Percentiles rank a stretch among this genome's conserved stretches.
Evolutionary conservation across 495 filamentous ascomycete species (phyloP).

Genomic region (Aspergillus egyptiacus): DNA sequence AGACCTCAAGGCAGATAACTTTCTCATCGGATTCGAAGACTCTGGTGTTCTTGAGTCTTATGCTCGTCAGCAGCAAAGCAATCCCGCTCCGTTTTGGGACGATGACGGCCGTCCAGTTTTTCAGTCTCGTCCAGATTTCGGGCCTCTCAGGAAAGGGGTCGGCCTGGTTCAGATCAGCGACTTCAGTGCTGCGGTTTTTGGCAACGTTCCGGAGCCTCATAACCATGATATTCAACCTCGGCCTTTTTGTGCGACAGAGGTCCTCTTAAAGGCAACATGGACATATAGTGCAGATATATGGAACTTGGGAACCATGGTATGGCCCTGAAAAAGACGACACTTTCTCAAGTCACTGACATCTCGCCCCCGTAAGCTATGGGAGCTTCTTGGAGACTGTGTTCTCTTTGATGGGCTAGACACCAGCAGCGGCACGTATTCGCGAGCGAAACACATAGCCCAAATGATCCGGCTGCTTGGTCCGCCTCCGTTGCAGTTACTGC

Average conservation of each 20-base stretch:
- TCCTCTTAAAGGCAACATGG: conserved; percentile 30
- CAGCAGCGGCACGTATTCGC: conserved; percentile 20
- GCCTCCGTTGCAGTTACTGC: conserved; percentile 18
- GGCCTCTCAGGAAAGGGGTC: conserved; percentile 18
- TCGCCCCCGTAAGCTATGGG: conserved; percentile 25
- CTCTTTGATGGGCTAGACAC: conserved; percentile 25
- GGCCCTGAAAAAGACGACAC: background rate
- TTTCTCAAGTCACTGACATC: background rate
- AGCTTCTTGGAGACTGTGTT: conserved; percentile 22
- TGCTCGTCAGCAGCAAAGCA: conserved; percentile 18
- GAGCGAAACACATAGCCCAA: conserved; percentile 27
- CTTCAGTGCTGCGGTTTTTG: conserved; percentile 30
- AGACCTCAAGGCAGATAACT: conserved; percentile 38
- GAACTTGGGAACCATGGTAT: conserved; percentile 25
- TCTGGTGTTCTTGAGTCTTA: conserved; percentile 24
- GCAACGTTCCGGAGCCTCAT: conserved; percentile 15
- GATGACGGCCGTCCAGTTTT: conserved; percentile 18
- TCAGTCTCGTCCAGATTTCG: conserved; percentile 29
- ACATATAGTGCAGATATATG: conserved; percentile 38
- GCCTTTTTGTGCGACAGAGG: conserved; percentile 30
- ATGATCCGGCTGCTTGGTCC: conserved; percentile 33
- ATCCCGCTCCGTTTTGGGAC: conserved; percentile 25
- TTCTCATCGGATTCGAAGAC: conserved; percentile 34
- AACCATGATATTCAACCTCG: conserved; percentile 29
- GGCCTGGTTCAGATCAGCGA: conserved; percentile 28